Evolutionary conservation across 225 moss, liverwort and hornwort genomes (phyloP).

Genomic region (Marchantia polymorpha): DNA sequence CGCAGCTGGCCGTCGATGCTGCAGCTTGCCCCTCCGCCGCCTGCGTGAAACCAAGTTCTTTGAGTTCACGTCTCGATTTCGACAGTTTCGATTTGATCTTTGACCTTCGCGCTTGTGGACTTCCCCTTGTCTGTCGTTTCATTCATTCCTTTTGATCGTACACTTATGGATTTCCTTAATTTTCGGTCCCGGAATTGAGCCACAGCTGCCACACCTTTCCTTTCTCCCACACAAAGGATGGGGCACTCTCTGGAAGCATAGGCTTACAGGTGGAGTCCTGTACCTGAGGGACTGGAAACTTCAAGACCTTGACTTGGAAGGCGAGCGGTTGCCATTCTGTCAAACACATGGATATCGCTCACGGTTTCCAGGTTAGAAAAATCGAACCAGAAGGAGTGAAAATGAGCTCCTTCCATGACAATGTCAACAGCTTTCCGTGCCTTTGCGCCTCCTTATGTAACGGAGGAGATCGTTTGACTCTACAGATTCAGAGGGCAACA

Average conservation of each 20-base stretch:
- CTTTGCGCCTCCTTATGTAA: not conserved
- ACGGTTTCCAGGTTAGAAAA: no score
- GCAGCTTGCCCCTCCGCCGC: slow-evolving; percentile 4
- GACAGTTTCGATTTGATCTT: not conserved
- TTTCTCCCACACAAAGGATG: not conserved
- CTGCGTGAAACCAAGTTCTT: not conserved
- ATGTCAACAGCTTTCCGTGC: not conserved
- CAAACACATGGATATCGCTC: no score
- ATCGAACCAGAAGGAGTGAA: no score
- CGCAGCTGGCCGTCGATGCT: not conserved
- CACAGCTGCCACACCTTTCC: not conserved
- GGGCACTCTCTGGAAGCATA: no score
- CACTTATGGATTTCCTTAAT: not conserved
- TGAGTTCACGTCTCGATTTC: not conserved
- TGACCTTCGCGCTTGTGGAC: not conserved
- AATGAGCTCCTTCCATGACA: not conserved
- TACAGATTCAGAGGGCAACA: not conserved
- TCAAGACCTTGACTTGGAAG: no score
- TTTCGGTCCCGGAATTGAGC: not conserved
- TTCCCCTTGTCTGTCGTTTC: not conserved
- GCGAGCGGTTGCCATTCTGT: no score
- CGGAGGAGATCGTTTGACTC: no score
- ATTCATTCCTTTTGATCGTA: not conserved
- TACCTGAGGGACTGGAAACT: no score
- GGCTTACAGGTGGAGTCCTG: no score